phyloP scores from a whole-genome alignment of 768 basidiomycete species.

The Albatrellus ellisii region DNA sequence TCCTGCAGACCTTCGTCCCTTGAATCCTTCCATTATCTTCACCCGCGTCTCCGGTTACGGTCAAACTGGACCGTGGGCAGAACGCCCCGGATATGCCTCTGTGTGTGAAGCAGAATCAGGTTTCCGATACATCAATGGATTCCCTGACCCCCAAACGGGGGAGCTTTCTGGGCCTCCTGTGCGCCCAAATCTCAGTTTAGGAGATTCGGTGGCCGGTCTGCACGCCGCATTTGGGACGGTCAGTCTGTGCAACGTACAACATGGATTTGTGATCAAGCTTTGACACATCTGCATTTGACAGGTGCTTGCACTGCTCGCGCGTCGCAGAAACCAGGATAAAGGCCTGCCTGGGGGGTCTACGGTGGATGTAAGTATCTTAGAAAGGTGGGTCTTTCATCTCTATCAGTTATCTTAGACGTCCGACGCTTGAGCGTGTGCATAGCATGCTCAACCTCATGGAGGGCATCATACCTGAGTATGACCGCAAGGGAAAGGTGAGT shows the following conservation, averaged over 20 bases:
- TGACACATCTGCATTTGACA: conserved; percentile 12
- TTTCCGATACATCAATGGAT: conserved; percentile 62
- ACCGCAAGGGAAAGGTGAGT: conserved; percentile 46
- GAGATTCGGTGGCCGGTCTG: conserved; percentile 58
- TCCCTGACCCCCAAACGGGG: conserved; percentile 39
- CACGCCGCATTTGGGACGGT: conserved; percentile 68
- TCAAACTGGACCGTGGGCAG: conserved; percentile 62
- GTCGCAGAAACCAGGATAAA: conserved; percentile 22
- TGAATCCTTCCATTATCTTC: conserved; percentile 80
- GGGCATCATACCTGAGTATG: conserved; percentile 63
- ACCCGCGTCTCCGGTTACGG: conserved; percentile 77
- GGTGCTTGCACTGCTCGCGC: conserved; percentile 49
- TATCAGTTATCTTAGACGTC: too few relatives aligned
- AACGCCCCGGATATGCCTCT: conserved; percentile 58
- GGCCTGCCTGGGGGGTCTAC: conserved; percentile 30
- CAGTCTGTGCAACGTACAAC: conserved; percentile 8
- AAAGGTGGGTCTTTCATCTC: conserved; percentile 30
- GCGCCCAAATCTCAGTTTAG: conserved; percentile 59
- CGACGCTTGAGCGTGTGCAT: background rate
- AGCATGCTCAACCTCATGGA: conserved; percentile 74
- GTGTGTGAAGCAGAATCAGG: conserved; percentile 70
- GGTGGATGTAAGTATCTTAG: conserved; percentile 68
- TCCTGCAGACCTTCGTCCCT: conserved; percentile 43
- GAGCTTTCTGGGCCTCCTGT: conserved; percentile 48
- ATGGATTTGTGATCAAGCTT: background rate